phyloP scores from a whole-genome alignment of 768 basidiomycete species.

The Phylloporus arenicola region DNA sequence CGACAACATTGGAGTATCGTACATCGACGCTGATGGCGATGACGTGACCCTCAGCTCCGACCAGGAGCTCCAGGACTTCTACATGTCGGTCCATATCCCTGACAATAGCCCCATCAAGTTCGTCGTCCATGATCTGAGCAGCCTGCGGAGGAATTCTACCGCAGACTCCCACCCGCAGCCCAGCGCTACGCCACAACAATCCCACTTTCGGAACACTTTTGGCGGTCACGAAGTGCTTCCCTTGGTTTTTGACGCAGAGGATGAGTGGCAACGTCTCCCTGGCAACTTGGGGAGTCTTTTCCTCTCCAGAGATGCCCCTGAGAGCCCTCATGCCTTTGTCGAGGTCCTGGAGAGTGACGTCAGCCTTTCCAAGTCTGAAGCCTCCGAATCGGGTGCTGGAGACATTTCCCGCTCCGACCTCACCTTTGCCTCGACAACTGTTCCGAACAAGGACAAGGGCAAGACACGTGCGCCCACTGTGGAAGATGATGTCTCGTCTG shows the following conservation, averaged over 20 bases:
- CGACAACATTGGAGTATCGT: slow-evolving; percentile 60
- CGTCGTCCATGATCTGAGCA: slow-evolving; percentile 52
- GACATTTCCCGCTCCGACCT: slow-evolving; percentile 26
- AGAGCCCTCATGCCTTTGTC: slow-evolving; percentile 59
- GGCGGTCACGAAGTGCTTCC: slow-evolving; percentile 44
- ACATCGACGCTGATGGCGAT: slow-evolving; percentile 68
- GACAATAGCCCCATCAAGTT: slow-evolving; percentile 46
- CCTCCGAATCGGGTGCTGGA: slow-evolving; percentile 30
- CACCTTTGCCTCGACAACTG: slow-evolving; percentile 13
- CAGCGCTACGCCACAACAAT: slow-evolving; percentile 29
- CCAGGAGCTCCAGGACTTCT: slow-evolving; percentile 74
- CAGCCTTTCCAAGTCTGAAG: slow-evolving; percentile 29
- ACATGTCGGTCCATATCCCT: slow-evolving; percentile 32
- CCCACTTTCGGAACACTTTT: slow-evolving; percentile 57
- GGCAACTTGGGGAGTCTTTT: slow-evolving; percentile 39
- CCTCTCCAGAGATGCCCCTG: slow-evolving; percentile 26
- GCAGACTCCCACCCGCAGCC: slow-evolving; percentile 30
- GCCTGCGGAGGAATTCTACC: slow-evolving; percentile 28
- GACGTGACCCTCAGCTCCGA: slow-evolving; percentile 73
- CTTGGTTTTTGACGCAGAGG: slow-evolving; percentile 44
- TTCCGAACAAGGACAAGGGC: slow-evolving; percentile 47
- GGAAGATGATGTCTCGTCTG: slow-evolving; percentile 35
- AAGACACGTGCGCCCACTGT: slow-evolving; percentile 27
- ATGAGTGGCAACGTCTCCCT: slow-evolving; percentile 63
- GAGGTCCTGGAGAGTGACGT: slow-evolving; percentile 47